Conservation (phyloP, 257 asterid genomes). For the Fraxinus cuspidata region DNA sequence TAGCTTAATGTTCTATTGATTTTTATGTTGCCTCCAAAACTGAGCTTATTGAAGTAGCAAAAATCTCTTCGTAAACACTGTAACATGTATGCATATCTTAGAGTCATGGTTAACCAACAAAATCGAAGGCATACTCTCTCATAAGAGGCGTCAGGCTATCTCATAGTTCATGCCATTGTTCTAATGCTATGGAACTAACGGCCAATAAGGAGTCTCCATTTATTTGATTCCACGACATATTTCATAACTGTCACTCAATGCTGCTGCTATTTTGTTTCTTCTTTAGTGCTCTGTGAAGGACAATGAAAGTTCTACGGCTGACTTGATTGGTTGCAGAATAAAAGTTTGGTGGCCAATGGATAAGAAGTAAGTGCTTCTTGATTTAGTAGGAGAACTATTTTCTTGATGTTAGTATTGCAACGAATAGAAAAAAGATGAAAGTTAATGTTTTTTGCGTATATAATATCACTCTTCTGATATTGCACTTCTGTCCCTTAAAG, state of each 20-base stretch:
- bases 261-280: slow-evolving; percentile 19
- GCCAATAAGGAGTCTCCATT: slow-evolving; percentile 5
- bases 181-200: background rate
- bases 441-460: slow-evolving; percentile 20
- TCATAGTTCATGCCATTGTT: background rate
- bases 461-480: background rate
- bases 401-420: slow-evolving; percentile 25
- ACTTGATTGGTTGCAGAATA: slow-evolving; percentile 80
- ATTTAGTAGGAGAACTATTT: slow-evolving; percentile 23
- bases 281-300: slow-evolving; percentile 71
- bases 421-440: background rate
- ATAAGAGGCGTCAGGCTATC: slow-evolving; percentile 7
- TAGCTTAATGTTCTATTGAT: slow-evolving; percentile 4
- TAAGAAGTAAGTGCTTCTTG: slow-evolving; percentile 63
- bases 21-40: background rate
- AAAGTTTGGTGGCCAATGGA: slow-evolving; percentile 99
- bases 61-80: background rate
- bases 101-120: slow-evolving; percentile 21
- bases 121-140: slow-evolving; percentile 1
- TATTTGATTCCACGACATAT: slow-evolving; percentile 8
- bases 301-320: slow-evolving; percentile 46
- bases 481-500: background rate
- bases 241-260: slow-evolving; percentile 19
- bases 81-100: slow-evolving; percentile 17
- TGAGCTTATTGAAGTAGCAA: slow-evolving; percentile 18